Base-by-base conservation (phyloP, 2,329 filamentous ascomycete species). In the Sporothrix euskadiensis region DNA sequence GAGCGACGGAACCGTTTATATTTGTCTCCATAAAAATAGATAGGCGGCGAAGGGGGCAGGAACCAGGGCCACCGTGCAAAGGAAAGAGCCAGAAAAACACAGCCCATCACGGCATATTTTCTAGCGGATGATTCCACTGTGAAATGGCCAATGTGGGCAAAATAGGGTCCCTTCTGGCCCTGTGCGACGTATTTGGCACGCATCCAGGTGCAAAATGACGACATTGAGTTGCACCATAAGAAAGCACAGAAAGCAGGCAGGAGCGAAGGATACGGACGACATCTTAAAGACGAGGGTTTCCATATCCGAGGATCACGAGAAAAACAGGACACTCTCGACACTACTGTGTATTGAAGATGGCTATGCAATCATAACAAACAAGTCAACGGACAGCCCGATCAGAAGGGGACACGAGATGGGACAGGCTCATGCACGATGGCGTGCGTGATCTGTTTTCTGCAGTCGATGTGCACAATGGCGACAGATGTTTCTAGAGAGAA, bases 381-480 rank as follows among this genome's bases (percentile, higher is more conserved):
- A 44, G 12, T n/a, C 30, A 19, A 22, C 49, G 44, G 10, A 70
- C 30, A 41, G 52, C 0, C 47, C 9, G 10, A 39, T 19, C 63
- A 63, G n/a, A 63, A 19, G 59, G 39, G 35, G 7, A 7, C 41
- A 52, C 44, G 44, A 69, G 26, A 66, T 47, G 39, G 16, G 44
- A 35, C 44, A 69, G 44, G 4, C 41, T 52, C 30, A 59, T 59
- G 69, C 39, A 44, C 22, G 54, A 71, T 71, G 54, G 69, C 69
- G 52, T 47, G 54, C 52, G 69, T 71, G 54, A 59, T 41, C 49
- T 52, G n/a, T 41, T 44, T 9, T 30, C 16, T 26, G 26, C 26
- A 41, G 14, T 22, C 14, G 41, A 47, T 5, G 4, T 32, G 22
- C 26, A 66, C 39, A 56, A 39, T 35, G 35, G 49, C 66, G 26